phyloP scores from a whole-genome alignment of 108 stramenopile genomes.

The Epithemia pelagica region DNA sequence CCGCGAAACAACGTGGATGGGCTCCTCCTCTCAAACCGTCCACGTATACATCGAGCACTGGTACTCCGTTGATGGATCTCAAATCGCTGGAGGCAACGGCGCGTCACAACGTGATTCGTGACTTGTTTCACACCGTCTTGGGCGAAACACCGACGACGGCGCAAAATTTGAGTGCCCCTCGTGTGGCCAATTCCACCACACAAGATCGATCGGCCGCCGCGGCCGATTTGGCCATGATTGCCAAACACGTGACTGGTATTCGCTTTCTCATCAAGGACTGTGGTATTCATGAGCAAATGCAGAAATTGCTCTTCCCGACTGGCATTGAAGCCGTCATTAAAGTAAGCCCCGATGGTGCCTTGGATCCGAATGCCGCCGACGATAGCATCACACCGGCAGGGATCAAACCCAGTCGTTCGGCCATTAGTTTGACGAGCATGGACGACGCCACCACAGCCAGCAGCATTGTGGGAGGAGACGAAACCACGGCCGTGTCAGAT shows the following conservation, averaged over 20 bases:
- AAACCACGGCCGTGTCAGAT: conserved; percentile 40
- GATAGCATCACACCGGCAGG: conserved; percentile 40
- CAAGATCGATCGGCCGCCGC: conserved; percentile 57
- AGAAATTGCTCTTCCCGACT: conserved; percentile 58
- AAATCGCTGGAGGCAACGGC: background rate
- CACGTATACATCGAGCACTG: background rate
- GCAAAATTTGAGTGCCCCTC: conserved; percentile 51
- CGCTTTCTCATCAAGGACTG: conserved; percentile 60
- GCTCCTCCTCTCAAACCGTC: background rate
- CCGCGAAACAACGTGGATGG: background rate
- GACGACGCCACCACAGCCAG: conserved; percentile 26
- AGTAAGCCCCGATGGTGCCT: background rate
- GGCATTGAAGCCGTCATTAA: conserved; percentile 47
- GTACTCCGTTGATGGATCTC: background rate
- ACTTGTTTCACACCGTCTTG: conserved; percentile 49
- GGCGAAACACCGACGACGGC: conserved; percentile 51
- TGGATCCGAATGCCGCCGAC: conserved; percentile 18
- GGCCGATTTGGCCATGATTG: conserved; percentile 66
- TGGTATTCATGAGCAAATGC: conserved; percentile 64
- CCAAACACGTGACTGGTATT: conserved; percentile 45
- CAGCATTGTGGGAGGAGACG: conserved; percentile 10
- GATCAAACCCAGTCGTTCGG: conserved; percentile 65
- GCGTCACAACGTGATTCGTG: conserved; percentile 6
- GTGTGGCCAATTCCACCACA: conserved; percentile 54
- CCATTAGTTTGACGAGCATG: conserved; percentile 69